Conservation (phyloP, 495 filamentous ascomycete species). For the Staphylotrichum longicolle region DNA sequence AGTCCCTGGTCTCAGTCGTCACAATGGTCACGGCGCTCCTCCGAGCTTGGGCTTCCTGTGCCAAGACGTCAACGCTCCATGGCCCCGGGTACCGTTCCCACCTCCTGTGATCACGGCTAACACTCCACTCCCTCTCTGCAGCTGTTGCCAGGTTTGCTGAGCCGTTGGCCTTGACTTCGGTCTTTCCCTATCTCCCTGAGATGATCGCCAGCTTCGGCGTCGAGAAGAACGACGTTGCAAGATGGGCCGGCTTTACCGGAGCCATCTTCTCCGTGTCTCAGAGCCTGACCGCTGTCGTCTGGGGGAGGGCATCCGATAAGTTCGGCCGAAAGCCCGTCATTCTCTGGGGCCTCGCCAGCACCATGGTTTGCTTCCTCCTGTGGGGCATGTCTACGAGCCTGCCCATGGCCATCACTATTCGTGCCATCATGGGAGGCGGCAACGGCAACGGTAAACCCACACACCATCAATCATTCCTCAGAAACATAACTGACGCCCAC, state of each 20-base stretch:
- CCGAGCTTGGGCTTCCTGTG: neutral
- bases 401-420: slow-evolving; percentile 65
- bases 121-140: slow-evolving; percentile 26
- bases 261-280: slow-evolving; percentile 72
- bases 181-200: slow-evolving; percentile 88
- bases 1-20: neutral
- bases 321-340: slow-evolving; percentile 75
- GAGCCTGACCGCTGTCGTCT: slow-evolving; percentile 68
- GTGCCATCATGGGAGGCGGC: slow-evolving; percentile 63
- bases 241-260: slow-evolving; percentile 71
- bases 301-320: slow-evolving; percentile 74
- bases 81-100: slow-evolving; percentile 16
- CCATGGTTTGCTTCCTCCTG: slow-evolving; percentile 67
- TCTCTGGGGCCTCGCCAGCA: slow-evolving; percentile 64
- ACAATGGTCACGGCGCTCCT: neutral
- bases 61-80: slow-evolving; percentile 1
- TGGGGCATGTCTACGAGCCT: slow-evolving; percentile 78
- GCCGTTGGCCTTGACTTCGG: slow-evolving; percentile 75
- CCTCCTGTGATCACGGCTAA: slow-evolving; percentile 29
- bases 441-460: slow-evolving; percentile 59
- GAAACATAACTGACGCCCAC: slow-evolving; percentile 7
- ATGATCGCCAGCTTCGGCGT: slow-evolving; percentile 81
- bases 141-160: slow-evolving; percentile 82
- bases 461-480: too few species aligned
- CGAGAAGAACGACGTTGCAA: slow-evolving; percentile 66